Conservation (phyloP, 805 yeast genomes). For the Yamadazyma philogaea region DNA sequence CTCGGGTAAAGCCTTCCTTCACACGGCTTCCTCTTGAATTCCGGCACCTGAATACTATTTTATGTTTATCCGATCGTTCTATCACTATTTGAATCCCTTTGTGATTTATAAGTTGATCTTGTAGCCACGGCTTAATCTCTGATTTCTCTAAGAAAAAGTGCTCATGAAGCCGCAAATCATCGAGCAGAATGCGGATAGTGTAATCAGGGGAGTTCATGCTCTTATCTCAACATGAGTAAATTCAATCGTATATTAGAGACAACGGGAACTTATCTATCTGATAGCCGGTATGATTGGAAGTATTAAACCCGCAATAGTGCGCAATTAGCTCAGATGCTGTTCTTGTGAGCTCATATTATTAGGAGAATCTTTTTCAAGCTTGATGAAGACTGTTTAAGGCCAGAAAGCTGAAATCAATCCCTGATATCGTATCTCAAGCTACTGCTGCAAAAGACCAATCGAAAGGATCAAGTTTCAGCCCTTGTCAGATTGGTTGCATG, state of each 20-base stretch:
- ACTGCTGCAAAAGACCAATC: neutral
- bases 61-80: constrained; percentile 58
- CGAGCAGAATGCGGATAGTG: constrained; percentile 2
- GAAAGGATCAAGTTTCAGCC: neutral
- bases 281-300: no score
- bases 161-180: constrained; percentile 7
- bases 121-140: constrained; percentile 63
- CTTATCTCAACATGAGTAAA: neutral
- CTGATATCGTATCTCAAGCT: neutral
- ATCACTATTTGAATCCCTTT: constrained; percentile 56
- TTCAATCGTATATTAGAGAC: no score
- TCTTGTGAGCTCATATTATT: neutral
- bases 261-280: no score
- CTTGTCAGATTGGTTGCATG: constrained; percentile 13
- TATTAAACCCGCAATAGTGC: neutral
- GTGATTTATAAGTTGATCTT: constrained; percentile 38
- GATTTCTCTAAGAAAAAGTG: constrained; percentile 30
- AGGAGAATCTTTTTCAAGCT: neutral
- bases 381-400: neutral
- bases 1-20: constrained; percentile 17
- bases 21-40: constrained; percentile 16
- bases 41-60: constrained; percentile 62
- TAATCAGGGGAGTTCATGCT: constrained; percentile 1
- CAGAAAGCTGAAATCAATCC: no score
- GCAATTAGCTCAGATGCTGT: neutral